phyloP scores from a whole-genome alignment of 192 early-diverging fungal genomes.

The Pilobolus umbonatus region DNA sequence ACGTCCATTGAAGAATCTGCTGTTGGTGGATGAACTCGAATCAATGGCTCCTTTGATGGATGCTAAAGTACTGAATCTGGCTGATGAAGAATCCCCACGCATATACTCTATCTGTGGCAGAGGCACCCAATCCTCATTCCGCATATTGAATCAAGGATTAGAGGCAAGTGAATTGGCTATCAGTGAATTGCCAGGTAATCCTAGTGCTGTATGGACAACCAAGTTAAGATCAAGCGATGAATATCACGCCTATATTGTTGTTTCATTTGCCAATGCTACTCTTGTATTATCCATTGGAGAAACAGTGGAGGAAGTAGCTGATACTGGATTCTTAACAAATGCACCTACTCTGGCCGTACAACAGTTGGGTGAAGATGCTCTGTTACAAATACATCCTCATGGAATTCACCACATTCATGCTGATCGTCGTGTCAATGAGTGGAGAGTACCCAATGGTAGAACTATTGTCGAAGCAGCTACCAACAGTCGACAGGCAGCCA shows the following conservation, averaged over 20 bases:
- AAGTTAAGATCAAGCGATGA: slow-evolving; percentile 44
- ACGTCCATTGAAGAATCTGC: slow-evolving; percentile 74
- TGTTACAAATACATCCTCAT: slow-evolving; percentile 88
- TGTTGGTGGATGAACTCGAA: slow-evolving; percentile 89
- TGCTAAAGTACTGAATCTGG: slow-evolving; percentile 81
- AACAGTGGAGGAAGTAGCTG: slow-evolving; percentile 86
- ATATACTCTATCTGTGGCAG: slow-evolving; percentile 87
- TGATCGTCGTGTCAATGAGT: slow-evolving; percentile 89
- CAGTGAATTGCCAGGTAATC: slow-evolving; percentile 88
- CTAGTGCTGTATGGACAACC: slow-evolving; percentile 87
- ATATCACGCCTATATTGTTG: slow-evolving; percentile 83
- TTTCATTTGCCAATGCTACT: slow-evolving; percentile 90
- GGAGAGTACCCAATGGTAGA: slow-evolving; percentile 78
- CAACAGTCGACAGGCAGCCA: slow-evolving; percentile 77
- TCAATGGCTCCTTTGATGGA: slow-evolving; percentile 77
- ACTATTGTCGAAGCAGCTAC: slow-evolving; percentile 74
- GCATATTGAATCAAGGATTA: slow-evolving; percentile 87
- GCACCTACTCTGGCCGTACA: slow-evolving; percentile 84
- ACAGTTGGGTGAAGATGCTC: slow-evolving; percentile 78
- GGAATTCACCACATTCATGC: slow-evolving; percentile 86
- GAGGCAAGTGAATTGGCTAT: slow-evolving; percentile 91
- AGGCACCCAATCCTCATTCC: slow-evolving; percentile 74
- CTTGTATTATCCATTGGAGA: slow-evolving; percentile 90
- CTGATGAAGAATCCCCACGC: slow-evolving; percentile 91
- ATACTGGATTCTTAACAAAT: slow-evolving; percentile 80